Evolutionary conservation across 1,284 basidiomycete species (phyloP).

Genomic region (Thecaphora frezii): DNA sequence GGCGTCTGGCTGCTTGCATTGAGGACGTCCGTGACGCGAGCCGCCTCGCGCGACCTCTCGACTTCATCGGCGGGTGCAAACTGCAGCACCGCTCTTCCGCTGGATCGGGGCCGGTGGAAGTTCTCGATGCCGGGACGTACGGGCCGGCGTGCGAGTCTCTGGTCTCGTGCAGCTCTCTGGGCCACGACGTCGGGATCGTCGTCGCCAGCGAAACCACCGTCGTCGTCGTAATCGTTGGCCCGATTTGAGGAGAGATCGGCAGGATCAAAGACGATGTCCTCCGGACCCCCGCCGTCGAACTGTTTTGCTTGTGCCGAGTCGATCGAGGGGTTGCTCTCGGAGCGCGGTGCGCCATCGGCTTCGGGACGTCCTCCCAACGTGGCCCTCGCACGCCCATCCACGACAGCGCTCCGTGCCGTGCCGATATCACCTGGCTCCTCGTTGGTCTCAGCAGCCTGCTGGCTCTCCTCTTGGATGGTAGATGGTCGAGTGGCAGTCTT

Average conservation of each 20-base stretch:
- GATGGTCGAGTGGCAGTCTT: not conserved
- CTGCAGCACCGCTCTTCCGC: conserved; percentile 14
- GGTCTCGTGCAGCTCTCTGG: conserved; percentile 20
- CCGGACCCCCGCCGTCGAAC: not conserved
- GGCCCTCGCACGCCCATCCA: too few species aligned
- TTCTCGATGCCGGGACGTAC: conserved; percentile 21
- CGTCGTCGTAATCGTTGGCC: not conserved
- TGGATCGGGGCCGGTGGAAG: conserved; percentile 16
- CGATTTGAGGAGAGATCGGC: not conserved
- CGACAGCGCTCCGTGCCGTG: too few species aligned
- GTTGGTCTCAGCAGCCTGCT: too few species aligned
- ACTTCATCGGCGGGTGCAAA: conserved; percentile 4
- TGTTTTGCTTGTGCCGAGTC: too few species aligned
- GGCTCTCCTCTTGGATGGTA: too few species aligned
- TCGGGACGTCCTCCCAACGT: too few species aligned
- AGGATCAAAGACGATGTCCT: not conserved
- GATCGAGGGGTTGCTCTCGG: too few species aligned
- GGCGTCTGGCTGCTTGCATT: conserved; percentile 4
- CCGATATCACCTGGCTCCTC: too few species aligned
- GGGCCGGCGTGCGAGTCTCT: conserved; percentile 16
- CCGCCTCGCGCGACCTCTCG: conserved; percentile 17
- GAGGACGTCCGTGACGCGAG: conserved; percentile 10
- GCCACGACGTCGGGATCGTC: conserved; percentile 16
- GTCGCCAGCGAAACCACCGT: conserved; percentile 23
- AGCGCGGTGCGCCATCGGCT: too few species aligned